A percentile compares a stretch with the other conserved stretches of the same genome.
Conservation (phyloP, 345 rosid species). For the Mangifera indica region DNA sequence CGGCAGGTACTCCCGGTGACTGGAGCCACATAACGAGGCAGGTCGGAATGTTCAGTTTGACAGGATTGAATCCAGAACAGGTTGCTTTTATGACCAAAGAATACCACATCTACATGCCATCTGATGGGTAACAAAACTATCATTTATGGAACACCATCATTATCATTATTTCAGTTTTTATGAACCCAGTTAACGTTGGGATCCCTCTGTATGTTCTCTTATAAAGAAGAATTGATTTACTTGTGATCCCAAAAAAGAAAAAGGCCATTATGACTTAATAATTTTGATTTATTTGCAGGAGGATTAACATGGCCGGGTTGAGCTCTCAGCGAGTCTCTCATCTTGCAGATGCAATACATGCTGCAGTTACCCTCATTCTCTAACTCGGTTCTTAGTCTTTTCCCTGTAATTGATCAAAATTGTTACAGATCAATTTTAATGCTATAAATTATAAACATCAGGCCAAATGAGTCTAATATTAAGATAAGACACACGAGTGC, state of each 20-base stretch:
- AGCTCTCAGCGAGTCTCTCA: slow-evolving; percentile 38
- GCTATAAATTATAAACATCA: too few relatives aligned
- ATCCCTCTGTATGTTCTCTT: not conserved
- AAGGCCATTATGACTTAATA: not conserved
- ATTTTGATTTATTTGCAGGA: slow-evolving; percentile 33
- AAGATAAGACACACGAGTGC: too few relatives aligned
- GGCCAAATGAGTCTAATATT: too few relatives aligned
- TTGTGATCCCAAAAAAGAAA: not conserved
- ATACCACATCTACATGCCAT: slow-evolving; percentile 56
- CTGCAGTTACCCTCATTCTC: slow-evolving; percentile 27
- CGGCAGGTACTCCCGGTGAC: slow-evolving; percentile 55
- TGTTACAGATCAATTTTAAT: too few relatives aligned
- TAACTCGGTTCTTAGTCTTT: not conserved
- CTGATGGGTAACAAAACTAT: slow-evolving; percentile 46
- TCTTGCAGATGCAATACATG: slow-evolving; percentile 52
- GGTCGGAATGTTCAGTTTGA: slow-evolving; percentile 48
- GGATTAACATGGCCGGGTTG: slow-evolving; percentile 58
- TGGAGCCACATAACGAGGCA: slow-evolving; percentile 59
- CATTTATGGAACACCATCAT: not conserved
- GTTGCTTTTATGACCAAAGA: slow-evolving; percentile 46
- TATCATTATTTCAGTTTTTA: not conserved
- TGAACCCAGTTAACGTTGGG: not conserved
- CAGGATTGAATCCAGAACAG: slow-evolving; percentile 47
- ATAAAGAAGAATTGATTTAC: not conserved
- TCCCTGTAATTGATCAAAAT: not conserved